phyloP scores from a whole-genome alignment of 192 early-diverging fungal species.

The Podila horticola region DNA sequence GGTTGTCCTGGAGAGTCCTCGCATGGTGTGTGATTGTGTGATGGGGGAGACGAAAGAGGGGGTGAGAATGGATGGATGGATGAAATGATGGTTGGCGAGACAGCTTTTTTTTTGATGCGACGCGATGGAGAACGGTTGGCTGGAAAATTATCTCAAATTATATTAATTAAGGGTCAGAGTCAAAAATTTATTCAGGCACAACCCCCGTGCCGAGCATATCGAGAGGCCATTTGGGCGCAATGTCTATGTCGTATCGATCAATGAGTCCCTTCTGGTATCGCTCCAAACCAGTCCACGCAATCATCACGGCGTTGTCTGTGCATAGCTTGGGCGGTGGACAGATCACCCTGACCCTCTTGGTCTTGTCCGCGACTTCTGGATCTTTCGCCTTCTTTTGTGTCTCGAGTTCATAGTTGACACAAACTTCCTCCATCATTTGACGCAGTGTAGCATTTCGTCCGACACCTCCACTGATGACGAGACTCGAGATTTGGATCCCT shows the following conservation, averaged over 20 bases:
- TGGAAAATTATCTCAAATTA: not conserved
- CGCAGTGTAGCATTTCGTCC: conserved; percentile 77
- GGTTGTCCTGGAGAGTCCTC: conserved; percentile 22
- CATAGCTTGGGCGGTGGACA: conserved; percentile 82
- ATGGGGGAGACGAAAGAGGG: not conserved
- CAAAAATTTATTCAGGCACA: conserved; percentile 30
- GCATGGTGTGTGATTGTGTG: conserved; percentile 14
- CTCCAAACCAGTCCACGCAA: conserved; percentile 87
- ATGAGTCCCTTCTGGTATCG: conserved; percentile 69
- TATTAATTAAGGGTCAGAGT: conserved; percentile 2
- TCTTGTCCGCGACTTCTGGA: not conserved
- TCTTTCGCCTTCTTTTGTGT: too few relatives aligned
- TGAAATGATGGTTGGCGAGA: not conserved
- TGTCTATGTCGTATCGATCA: conserved; percentile 76
- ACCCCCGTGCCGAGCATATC: conserved; percentile 54
- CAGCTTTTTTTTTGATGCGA: not conserved
- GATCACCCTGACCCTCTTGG: conserved; percentile 58
- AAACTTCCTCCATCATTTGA: conserved; percentile 31
- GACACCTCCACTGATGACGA: conserved; percentile 83
- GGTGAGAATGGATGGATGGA: not conserved
- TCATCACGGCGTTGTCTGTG: conserved; percentile 88
- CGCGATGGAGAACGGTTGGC: not conserved
- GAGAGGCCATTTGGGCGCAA: conserved; percentile 81
- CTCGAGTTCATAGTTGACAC: conserved; percentile 5
- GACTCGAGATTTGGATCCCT: conserved; percentile 48